A percentile compares a stretch with the other conserved stretches of the same genome.
phyloP scores from a whole-genome alignment of 768 basidiomycete species.

The Lactifluus volemus region DNA sequence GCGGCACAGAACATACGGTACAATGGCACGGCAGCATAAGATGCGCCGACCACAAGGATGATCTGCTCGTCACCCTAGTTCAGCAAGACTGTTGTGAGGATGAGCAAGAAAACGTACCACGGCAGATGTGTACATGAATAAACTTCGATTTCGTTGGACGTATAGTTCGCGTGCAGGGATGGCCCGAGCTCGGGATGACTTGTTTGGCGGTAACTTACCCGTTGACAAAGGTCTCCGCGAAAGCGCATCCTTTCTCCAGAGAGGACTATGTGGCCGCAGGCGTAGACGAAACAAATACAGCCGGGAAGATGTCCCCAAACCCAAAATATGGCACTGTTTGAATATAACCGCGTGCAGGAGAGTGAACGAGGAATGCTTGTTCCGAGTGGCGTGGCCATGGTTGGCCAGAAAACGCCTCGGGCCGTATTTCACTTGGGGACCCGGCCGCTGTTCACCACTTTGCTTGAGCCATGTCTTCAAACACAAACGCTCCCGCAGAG shows the following conservation, averaged over 20 bases:
- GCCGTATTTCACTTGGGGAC: background rate
- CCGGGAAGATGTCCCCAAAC: background rate
- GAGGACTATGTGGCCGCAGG: background rate
- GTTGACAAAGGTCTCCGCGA: conserved; percentile 1
- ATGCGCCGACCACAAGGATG: conserved; percentile 66
- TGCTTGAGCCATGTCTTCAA: background rate
- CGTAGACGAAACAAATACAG: background rate
- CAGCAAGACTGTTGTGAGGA: too few relatives aligned
- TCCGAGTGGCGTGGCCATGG: background rate
- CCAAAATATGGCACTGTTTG: background rate
- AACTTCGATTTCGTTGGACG: conserved; percentile 54
- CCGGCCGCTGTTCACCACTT: background rate
- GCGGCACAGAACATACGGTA: conserved; percentile 98
- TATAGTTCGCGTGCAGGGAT: conserved; percentile 35
- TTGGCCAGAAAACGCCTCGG: background rate
- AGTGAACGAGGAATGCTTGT: background rate
- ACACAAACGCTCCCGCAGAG: background rate
- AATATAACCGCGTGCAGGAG: background rate
- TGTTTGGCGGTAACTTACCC: background rate
- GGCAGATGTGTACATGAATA: conserved; percentile 80
- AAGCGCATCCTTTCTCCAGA: background rate
- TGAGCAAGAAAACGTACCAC: conserved; percentile 44
- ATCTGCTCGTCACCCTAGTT: conserved; percentile 41
- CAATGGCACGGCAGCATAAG: conserved; percentile 96
- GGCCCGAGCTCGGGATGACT: conserved; percentile 20